Evolutionary conservation across 192 early-diverging fungal species (phyloP), one percentile per base, ranked within the genome.

Genomic region (Dissophora ornata): DNA sequence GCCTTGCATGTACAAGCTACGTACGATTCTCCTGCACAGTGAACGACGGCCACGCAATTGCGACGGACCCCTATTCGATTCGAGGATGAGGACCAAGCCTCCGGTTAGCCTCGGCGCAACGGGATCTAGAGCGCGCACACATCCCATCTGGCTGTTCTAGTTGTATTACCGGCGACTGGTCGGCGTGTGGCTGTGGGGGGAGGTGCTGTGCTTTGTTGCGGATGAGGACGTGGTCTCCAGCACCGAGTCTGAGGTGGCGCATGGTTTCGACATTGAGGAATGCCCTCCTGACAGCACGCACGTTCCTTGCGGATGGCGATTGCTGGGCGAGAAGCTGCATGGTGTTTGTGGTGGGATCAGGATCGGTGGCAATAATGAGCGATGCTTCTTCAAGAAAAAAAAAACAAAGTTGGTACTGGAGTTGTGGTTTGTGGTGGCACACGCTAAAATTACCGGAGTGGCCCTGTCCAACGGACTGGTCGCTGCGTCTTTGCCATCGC

Each of bases 31-130:
- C 59, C 15, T 79, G 19, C 6, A 84, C 69, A 28, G 77, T 77
- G 16, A 83, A 69, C 12, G 82, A 86, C 10, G 88, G 89, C 88
- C 89, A 89, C 8, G 83, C 82, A 19, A 88, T 77, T 18, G 82
- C 85, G 21, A 90, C 63, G 16, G 80, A 77, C 28, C 73, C 73
- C 73, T 77, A 52, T 38, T 11, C 36, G n/a, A n/a, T n/a, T n/a
- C n/a, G n/a, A n/a, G 36, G n/a, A 11, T 9, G 22, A 19, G 15
- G 47, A n/a, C 42, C 26, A n/a, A n/a, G 18, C 9, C 12, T 29
- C 11, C 50, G 13, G 29, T 45, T 6, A 19, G 6, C 22, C n/a
- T 26, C 22, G 12, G 30, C 28, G 30, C 30, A n/a, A n/a, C n/a
- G n/a, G n/a, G n/a, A n/a, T n/a, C n/a, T n/a, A n/a, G n/a, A n/a